phyloP scores from a whole-genome alignment of 208 protist genomes.

The Acanthamoeba pearcei region DNA sequence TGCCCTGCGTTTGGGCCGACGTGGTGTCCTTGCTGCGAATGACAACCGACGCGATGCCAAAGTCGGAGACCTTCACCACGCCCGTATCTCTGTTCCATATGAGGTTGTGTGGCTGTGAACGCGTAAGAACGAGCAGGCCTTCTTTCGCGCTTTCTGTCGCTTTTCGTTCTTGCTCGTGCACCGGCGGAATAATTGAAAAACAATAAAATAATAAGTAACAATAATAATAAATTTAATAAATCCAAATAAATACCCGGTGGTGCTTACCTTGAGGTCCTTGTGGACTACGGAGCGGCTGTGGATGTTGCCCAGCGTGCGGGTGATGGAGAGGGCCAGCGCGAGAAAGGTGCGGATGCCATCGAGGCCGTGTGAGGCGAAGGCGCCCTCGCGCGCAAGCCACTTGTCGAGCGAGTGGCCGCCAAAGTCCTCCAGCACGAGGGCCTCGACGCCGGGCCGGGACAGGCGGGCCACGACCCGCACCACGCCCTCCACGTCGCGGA shows the following conservation, averaged over 20 bases:
- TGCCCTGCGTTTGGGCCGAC: not conserved
- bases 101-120: constrained; percentile 54
- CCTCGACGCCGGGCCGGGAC: constrained; percentile 42
- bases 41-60: constrained; percentile 47
- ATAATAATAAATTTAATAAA: no score
- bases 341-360: constrained; percentile 3
- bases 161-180: not conserved
- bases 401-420: constrained; percentile 64
- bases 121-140: not conserved
- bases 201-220: no score
- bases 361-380: not conserved
- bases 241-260: no score
- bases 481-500: constrained; percentile 15
- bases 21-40: constrained; percentile 68
- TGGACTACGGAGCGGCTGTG: constrained; percentile 61
- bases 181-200: no score
- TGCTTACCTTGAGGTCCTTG: constrained; percentile 63
- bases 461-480: constrained; percentile 24
- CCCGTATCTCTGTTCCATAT: constrained; percentile 60
- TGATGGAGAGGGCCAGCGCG: constrained; percentile 5
- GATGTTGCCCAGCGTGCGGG: constrained; percentile 40
- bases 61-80: constrained; percentile 69
- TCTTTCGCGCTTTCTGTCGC: no score
- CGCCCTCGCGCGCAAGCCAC: constrained; percentile 57
- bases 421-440: constrained; percentile 72